Evolutionary conservation across 306 rosid species (phyloP), one percentile per base, ranked within the genome.

Genomic region (Ochetophila trinervis): DNA sequence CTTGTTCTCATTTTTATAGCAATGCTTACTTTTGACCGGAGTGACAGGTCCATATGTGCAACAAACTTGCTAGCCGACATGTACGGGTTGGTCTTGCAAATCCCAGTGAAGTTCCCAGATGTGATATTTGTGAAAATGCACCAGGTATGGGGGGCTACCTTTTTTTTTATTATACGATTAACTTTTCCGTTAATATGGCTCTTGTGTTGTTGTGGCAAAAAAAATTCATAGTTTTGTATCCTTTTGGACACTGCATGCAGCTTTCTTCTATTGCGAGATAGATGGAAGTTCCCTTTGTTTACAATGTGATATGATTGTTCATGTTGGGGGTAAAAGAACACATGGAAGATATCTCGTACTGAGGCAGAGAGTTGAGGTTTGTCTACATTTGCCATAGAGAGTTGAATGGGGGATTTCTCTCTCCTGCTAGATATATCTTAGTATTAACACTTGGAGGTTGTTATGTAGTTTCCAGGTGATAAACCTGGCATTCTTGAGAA

Each of bases 261-360:
- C 97, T 86, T 93, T 93, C 94, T 93, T 93, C 72, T 93, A 86
- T 71, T 93, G 99, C 79, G 99, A 93, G 78, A 80, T 85, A 49
- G 99, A 93, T 73, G 99, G 96, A 22, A 93, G 91, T 69, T 90
- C 94, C 64, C 95, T 93, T 36, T 93, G 99, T 75, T 83, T 93
- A 84, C 97, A 93, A 82, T 93, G 99, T 52, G 99, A 93, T 75
- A 80, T 90, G 97, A 62, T 79, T 60, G 94, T 93, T 80, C 99
- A 93, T 77, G 99, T 93, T 67, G 99, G 99, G 23, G 99, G 99
- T 56, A 93, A 93, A 86, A 83, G 99, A 86, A 90, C 88, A n/a
- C 99, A 93, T 74, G 88, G 95, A 72, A 84, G 99, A 86, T 93
- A 84, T 73, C 99, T 93, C 74, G 81, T 84, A 4, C 78, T 93